Conservation (phyloP, 208 protist genomes). For the Histomonas meleagridis region DNA sequence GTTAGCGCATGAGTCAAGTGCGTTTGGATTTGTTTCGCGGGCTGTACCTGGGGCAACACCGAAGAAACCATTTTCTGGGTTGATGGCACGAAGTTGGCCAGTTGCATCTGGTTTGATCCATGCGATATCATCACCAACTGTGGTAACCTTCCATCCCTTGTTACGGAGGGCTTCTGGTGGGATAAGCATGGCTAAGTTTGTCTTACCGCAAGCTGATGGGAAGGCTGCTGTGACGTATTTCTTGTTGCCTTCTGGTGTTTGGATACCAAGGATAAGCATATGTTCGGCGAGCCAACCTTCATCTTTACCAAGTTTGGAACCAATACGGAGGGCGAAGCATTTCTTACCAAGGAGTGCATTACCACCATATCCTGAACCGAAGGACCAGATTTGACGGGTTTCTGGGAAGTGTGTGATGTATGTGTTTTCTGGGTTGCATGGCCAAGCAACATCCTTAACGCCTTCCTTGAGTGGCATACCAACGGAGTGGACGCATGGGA, state of each 20-base stretch:
- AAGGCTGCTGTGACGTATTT: conserved; percentile 62
- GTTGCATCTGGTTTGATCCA: conserved; percentile 58
- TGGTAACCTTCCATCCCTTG: conserved; percentile 57
- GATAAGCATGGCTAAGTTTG: conserved; percentile 62
- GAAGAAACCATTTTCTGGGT: conserved; percentile 67
- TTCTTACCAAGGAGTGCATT: conserved; percentile 68
- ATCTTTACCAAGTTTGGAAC: conserved; percentile 49
- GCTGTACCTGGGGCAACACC: conserved; percentile 60
- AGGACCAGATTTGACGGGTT: conserved; percentile 51
- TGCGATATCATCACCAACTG: conserved; percentile 62
- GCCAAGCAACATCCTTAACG: conserved; percentile 43
- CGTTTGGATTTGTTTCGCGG: conserved; percentile 28
- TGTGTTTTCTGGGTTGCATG: conserved; percentile 40
- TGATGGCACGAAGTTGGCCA: conserved; percentile 57
- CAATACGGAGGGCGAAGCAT: conserved; percentile 64
- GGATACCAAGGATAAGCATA: conserved; percentile 62
- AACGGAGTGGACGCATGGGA: conserved; percentile 47
- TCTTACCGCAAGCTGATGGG: conserved; percentile 65
- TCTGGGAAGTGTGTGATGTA: conserved; percentile 61
- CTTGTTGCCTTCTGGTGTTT: conserved; percentile 50
- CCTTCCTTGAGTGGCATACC: conserved; percentile 39
- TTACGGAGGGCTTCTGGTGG: conserved; percentile 40
- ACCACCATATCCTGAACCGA: conserved; percentile 62
- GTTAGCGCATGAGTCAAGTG: neutral
- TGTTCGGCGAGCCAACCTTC: conserved; percentile 66